Evolutionary conservation across 495 filamentous ascomycete genomes (phyloP), one percentile per base, ranked within the genome.

Genomic region (Hyaloscypha variabilis): DNA sequence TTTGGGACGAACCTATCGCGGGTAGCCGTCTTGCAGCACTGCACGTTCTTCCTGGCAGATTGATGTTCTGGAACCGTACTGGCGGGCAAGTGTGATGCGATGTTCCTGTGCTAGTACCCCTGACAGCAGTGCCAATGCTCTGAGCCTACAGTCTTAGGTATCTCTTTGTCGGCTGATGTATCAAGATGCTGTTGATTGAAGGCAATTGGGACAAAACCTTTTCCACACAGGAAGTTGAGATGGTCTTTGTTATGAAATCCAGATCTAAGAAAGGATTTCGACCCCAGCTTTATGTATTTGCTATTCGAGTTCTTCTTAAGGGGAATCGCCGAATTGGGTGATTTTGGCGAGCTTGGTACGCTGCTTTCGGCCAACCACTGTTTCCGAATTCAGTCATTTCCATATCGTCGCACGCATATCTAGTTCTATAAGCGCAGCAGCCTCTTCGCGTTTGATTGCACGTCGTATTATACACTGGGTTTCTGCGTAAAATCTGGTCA

Each of bases 1-100:
- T 72, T 77, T 74, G 65, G 77, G 59, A 80, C 77, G 74, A 78
- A 78, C 77, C 73, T 76, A 72, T 74, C 64, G 72, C 71, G 69
- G 63, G 66, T 42, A 66, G 64, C 72, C 71, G 71, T 57, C 66
- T 52, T 67, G 68, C 71, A 73, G 68, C 50, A 61, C 54, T 34
- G 46, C 58, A 31, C 66, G 58, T 67, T 50, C 57, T 71, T 61
- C 63, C 60, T 36, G 49, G 63, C 63, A 66, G 61, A 29, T 25
- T 30, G 51, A 59, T 69, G 63, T 69, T 69, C 69, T 71, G 66
- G 69, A 71, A 68, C 59, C 54, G 69, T 62, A 60, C 54, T 50
- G 60, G 25, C 36, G 50, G 57, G 42, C 65, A 62, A 61, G 24
- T 62, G 65, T 67, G 60, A 57, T 71, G 63, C 66, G 39, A 62